phyloP scores from a whole-genome alignment of 116 monocot species.

The Iris pallida region DNA sequence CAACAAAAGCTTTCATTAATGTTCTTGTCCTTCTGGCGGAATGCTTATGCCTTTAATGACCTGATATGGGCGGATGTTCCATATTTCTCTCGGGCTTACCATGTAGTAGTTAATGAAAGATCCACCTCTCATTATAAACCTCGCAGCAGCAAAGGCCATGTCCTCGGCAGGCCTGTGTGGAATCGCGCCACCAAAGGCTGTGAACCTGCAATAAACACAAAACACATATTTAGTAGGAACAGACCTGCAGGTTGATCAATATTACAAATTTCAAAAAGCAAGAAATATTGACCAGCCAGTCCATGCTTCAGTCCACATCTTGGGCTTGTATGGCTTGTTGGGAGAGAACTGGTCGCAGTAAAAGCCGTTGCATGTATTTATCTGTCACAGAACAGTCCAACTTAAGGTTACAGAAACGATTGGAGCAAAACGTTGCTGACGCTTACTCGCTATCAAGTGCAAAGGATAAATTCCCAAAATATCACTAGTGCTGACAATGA shows the following conservation, averaged over 20 bases:
- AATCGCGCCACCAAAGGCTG: constrained; percentile 67
- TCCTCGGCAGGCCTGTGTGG: constrained; percentile 84
- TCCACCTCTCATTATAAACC: constrained; percentile 65
- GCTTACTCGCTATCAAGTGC: too few relatives aligned
- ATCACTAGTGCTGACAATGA: background rate
- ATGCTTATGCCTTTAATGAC: too few relatives aligned
- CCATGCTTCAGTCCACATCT: constrained; percentile 98
- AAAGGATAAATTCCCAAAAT: background rate
- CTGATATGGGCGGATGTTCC: too few relatives aligned
- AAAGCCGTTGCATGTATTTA: constrained; percentile 93
- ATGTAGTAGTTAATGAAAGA: constrained; percentile 93
- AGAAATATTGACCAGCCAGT: constrained; percentile 64
- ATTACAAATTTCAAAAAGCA: background rate
- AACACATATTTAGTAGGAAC: background rate
- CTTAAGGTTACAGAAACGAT: background rate
- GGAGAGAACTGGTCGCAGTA: constrained; percentile 93
- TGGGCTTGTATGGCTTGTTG: constrained; percentile 74
- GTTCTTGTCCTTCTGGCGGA: too few relatives aligned
- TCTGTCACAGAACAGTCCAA: constrained; percentile 31
- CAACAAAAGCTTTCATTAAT: background rate
- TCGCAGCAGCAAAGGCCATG: constrained; percentile 50
- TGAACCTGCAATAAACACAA: constrained; percentile 48
- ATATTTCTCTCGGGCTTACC: constrained; percentile 36
- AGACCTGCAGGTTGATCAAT: too few relatives aligned
- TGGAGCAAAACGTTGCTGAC: too few relatives aligned